phyloP scores from a whole-genome alignment of 1,139 yeast species.

The Starmera stellimalicola region DNA sequence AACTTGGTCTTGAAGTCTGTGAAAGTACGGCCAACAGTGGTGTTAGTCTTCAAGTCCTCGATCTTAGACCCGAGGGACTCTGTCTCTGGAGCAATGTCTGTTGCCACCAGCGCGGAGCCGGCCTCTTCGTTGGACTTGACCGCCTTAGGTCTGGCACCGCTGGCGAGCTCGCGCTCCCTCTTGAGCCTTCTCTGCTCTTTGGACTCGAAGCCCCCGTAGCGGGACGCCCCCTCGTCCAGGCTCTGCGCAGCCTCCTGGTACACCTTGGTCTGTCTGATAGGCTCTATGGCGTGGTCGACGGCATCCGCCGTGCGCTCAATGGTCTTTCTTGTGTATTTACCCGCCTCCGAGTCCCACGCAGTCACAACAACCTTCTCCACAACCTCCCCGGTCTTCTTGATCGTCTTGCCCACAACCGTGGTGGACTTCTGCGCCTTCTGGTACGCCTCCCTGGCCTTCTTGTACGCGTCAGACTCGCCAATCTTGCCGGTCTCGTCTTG shows the following conservation, averaged over 20 bases:
- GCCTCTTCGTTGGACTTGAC: conserved; percentile 81
- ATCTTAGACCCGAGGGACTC: conserved; percentile 65
- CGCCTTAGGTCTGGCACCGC: conserved; percentile 53
- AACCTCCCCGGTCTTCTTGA: conserved; percentile 86
- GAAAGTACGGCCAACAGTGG: conserved; percentile 60
- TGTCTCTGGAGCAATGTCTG: conserved; percentile 65
- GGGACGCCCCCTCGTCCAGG: conserved; percentile 83
- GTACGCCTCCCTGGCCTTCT: conserved; percentile 87
- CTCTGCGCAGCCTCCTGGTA: conserved; percentile 86
- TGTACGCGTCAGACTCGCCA: conserved; percentile 91
- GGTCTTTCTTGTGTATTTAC: conserved; percentile 77
- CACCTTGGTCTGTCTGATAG: conserved; percentile 83
- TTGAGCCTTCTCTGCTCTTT: conserved; percentile 75
- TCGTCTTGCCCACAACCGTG: conserved; percentile 76
- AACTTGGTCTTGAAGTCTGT: conserved; percentile 53
- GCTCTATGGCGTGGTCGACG: conserved; percentile 79
- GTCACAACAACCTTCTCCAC: conserved; percentile 83
- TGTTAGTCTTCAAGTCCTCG: conserved; percentile 58
- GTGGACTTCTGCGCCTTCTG: conserved; percentile 75
- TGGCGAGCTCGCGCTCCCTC: conserved; percentile 58
- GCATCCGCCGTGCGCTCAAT: conserved; percentile 74
- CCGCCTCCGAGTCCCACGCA: conserved; percentile 96
- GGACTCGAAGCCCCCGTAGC: conserved; percentile 88
- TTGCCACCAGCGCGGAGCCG: conserved; percentile 73
- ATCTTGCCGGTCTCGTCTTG: conserved; percentile 95